Evolutionary conservation across 1,284 basidiomycete genomes (phyloP).

Genomic region (Prillingera fragicola): DNA sequence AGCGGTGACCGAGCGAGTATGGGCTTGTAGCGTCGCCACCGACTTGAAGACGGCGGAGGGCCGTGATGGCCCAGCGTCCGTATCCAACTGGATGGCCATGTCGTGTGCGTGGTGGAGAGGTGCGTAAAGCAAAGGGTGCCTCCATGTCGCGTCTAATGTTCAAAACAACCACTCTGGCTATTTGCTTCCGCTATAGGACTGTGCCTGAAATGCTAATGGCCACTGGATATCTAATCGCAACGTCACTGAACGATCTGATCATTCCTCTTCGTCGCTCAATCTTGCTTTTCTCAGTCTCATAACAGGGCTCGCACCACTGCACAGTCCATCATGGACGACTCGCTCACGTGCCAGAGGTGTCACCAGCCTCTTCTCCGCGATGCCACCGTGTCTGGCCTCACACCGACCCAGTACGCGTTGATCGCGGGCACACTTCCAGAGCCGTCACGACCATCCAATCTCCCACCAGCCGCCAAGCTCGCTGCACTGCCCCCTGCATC

Average conservation of each 20-base stretch:
- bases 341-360: conserved; percentile 41
- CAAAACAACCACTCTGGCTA: not conserved
- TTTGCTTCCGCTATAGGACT: conserved; percentile 1
- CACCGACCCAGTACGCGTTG: conserved; percentile 78
- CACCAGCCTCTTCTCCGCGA: conserved; percentile 74
- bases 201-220: too few relatives aligned
- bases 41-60: too few relatives aligned
- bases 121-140: not conserved
- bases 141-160: not conserved
- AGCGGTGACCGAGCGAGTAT: conserved; percentile 48
- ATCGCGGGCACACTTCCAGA: conserved; percentile 64
- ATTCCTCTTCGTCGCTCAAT: not conserved
- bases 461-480: conserved; percentile 56
- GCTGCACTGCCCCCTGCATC: conserved; percentile 56
- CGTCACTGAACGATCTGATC: not conserved
- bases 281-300: too few relatives aligned
- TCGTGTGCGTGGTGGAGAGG: not conserved
- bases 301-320: too few relatives aligned
- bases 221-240: conserved; percentile 5
- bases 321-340: conserved; percentile 14
- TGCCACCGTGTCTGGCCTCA: conserved; percentile 71
- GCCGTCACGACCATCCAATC: conserved; percentile 20
- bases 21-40: conserved; percentile 47
- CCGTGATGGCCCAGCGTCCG: conserved; percentile 5
- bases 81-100: conserved; percentile 8